Evolutionary conservation across 1,284 basidiomycete genomes (phyloP).

Genomic region (Phellinidium pouzarii): DNA sequence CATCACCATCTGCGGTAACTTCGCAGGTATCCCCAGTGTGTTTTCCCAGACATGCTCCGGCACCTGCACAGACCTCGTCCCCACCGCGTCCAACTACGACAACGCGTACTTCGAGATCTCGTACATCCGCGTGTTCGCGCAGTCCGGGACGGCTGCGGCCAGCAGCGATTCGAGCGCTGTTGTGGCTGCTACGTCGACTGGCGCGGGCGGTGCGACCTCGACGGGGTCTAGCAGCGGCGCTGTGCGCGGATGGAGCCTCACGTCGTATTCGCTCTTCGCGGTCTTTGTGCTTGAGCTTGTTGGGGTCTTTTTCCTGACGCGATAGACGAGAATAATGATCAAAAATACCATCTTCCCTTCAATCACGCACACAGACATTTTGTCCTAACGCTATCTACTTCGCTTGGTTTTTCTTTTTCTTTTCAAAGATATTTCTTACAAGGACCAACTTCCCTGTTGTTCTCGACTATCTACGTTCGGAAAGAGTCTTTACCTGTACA

Average conservation of each 20-base stretch:
- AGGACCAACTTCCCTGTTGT: no score
- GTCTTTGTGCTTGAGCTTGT: not conserved
- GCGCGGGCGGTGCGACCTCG: not conserved
- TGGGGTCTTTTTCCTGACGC: not conserved
- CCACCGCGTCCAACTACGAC: conserved; percentile 14
- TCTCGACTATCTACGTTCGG: no score
- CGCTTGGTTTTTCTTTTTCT: no score
- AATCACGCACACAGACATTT: no score
- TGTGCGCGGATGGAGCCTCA: not conserved
- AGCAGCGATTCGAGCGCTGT: not conserved
- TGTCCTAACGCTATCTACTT: no score
- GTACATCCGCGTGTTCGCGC: conserved; percentile 14
- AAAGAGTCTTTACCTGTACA: no score
- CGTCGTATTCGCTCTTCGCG: not conserved
- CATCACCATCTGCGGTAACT: conserved; percentile 22
- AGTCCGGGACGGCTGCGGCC: not conserved
- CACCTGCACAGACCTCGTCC: conserved; percentile 15
- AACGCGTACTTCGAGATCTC: conserved; percentile 19
- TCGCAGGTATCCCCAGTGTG: conserved; percentile 17
- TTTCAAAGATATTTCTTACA: no score
- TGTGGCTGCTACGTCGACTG: not conserved
- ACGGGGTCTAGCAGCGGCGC: not conserved
- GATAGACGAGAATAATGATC: not conserved
- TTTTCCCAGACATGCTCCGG: conserved; percentile 19
- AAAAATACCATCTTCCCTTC: not conserved